Evolutionary conservation across 1,284 basidiomycete genomes (phyloP).

Genomic region (Butyriboletus appendiculatus): DNA sequence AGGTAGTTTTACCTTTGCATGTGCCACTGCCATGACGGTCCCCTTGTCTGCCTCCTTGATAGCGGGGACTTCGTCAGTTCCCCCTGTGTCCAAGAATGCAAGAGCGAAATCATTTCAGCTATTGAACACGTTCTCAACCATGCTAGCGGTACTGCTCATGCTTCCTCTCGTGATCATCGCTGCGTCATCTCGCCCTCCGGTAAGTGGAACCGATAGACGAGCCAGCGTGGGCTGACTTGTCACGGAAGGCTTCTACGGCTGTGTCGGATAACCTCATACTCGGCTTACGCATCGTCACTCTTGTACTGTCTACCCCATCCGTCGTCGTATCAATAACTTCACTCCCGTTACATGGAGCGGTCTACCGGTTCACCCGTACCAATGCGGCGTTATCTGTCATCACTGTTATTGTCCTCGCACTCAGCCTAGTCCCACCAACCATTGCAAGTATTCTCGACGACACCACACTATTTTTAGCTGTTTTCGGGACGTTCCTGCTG

Average conservation of each 20-base stretch:
- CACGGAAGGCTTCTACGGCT: conserved; percentile 27
- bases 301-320: conserved; percentile 61
- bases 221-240: conserved; percentile 5
- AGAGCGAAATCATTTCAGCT: conserved; percentile 57
- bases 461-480: conserved; percentile 46
- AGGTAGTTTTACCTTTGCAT: conserved; percentile 59
- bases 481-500: conserved; percentile 58
- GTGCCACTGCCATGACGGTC: conserved; percentile 62
- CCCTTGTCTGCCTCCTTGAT: conserved; percentile 63
- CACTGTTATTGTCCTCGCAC: conserved; percentile 41
- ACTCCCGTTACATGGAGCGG: conserved; percentile 42
- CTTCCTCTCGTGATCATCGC: conserved; percentile 61
- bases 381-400: conserved; percentile 50
- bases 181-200: conserved; percentile 43
- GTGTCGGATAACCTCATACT: conserved; percentile 38
- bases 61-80: conserved; percentile 37
- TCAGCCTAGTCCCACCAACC: conserved; percentile 45
- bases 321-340: conserved; percentile 56
- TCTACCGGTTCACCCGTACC: conserved; percentile 45
- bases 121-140: conserved; percentile 52
- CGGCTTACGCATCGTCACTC: conserved; percentile 50
- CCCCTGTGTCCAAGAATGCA: conserved; percentile 46
- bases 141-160: conserved; percentile 49
- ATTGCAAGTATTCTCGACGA: conserved; percentile 46
- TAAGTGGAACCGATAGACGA: conserved; percentile 28